Base-by-base conservation (phyloP, 768 basidiomycete species). In the Tulasnella sp. region DNA sequence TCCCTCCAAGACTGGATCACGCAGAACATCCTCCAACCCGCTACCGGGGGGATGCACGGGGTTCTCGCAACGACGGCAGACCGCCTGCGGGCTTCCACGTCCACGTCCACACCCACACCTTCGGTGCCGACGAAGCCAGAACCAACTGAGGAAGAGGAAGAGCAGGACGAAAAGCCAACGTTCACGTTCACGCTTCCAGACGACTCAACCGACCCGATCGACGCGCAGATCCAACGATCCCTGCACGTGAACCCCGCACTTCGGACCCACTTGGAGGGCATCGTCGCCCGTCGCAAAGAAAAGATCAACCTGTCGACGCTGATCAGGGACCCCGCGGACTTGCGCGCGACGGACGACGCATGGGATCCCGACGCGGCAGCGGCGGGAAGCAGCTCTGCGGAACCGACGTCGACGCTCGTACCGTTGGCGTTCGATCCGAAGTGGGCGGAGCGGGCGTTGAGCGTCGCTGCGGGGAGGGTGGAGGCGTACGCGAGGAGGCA, bases 391-490 rank as follows among this genome's bases (percentile, higher is more conserved):
- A 82, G 88, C 80, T 4, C 6, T 70, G 20, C 39, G 39, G 39
- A 39, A 3, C 5, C 39, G 9, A 9, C 39, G 39, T 26, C 46
- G 46, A 48, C 46, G 39, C 10, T 29, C 9, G 18, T 72, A 7
- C n/a, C 11, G 70, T n/a, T n/a, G 23, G 86, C 86, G 11, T 85
- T 86, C 11, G 87, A 86, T 48, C 87, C 40, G 44, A 67, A 37
- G n/a, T 57, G 89, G 81, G 83, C 90, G 74, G 86, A 86, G 32
- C 86, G 86, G 37, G 91, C 91, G 73, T 83, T 94, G 81, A 86
- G 87, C 16, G 88, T 89, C 82, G 88, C 89, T 71, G 90, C 87
- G 3, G 85, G 85, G 32, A 84, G 87, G 48, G 88, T 93, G 61
- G 83, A 85, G 67, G 83, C 23, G 57, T 61, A 61, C n/a, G 57